Conservation (phyloP, 73 alveolate genomes). For the Stentor roeselii region DNA sequence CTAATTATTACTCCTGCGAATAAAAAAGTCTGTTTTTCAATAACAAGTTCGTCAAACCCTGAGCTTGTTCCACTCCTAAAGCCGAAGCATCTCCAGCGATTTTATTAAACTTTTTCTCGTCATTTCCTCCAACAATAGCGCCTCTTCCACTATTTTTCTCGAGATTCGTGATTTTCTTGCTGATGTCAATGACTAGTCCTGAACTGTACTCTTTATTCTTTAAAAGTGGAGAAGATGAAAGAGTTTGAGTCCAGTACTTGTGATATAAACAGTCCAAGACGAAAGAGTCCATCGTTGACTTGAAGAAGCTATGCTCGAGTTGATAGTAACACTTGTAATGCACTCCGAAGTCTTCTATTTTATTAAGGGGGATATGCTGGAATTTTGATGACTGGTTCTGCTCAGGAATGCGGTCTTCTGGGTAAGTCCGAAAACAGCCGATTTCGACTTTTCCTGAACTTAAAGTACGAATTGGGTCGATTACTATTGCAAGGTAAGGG, state of each 20-base stretch:
- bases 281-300: slow-evolving; percentile 71
- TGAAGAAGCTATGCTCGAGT: slow-evolving; percentile 75
- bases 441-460: slow-evolving; percentile 86
- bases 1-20: not conserved
- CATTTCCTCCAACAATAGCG: not conserved
- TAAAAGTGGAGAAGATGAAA: slow-evolving; percentile 64
- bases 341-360: slow-evolving; percentile 93
- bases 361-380: slow-evolving; percentile 78
- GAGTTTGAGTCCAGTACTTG: slow-evolving; percentile 89
- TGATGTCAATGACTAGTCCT: not conserved
- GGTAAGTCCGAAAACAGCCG: slow-evolving; percentile 93
- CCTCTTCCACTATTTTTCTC: slow-evolving; percentile 11
- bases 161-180: not conserved
- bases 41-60: not conserved
- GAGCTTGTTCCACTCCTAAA: not conserved
- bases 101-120: not conserved
- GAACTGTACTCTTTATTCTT: slow-evolving; percentile 34
- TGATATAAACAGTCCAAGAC: slow-evolving; percentile 85
- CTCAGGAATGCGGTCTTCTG: slow-evolving; percentile 69
- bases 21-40: slow-evolving; percentile 7
- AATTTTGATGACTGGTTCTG: slow-evolving; percentile 48
- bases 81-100: not conserved
- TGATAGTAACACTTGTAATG: slow-evolving; percentile 80
- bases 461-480: slow-evolving; percentile 89
- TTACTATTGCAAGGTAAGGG: slow-evolving; percentile 92